Evolutionary conservation across 2,329 filamentous ascomycete species (phyloP).

Genomic region (Curvularia sp.): DNA sequence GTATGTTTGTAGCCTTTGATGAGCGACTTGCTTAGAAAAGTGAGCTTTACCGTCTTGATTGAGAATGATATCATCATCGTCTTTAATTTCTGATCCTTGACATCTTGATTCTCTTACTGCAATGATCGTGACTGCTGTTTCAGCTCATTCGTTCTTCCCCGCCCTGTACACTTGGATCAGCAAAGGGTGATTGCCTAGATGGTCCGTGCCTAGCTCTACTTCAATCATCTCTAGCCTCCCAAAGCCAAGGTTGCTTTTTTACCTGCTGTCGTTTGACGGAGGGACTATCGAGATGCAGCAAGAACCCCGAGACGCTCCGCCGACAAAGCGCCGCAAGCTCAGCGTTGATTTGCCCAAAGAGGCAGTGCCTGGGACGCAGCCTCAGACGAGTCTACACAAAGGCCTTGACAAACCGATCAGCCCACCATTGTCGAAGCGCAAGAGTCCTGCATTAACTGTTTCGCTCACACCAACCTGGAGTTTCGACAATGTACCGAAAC

Average conservation of each 20-base stretch:
- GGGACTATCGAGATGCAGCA: conserved; percentile 15
- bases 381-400: conserved; percentile 5
- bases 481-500: conserved; percentile 27
- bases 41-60: conserved; percentile 28
- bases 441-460: conserved; percentile 1
- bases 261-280: not conserved
- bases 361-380: conserved; percentile 7
- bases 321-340: conserved; percentile 42
- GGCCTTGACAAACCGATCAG: conserved; percentile 39
- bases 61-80: conserved; percentile 30
- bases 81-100: not conserved
- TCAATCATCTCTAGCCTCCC: not conserved
- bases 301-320: conserved; percentile 14
- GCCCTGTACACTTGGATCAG: not conserved
- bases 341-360: conserved; percentile 12
- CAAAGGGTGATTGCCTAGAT: conserved; percentile 13
- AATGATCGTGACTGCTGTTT: not conserved
- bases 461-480: conserved; percentile 20
- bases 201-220: conserved; percentile 13
- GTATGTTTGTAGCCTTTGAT: conserved; percentile 38
- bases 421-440: conserved; percentile 34
- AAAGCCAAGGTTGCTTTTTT: not conserved
- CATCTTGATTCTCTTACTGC: not conserved
- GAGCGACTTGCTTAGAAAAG: conserved; percentile 30
- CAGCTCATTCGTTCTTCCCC: not conserved